Percentiles rank a stretch among this genome's conserved stretches.
These are phyloP conservation scores for Barbatosphaeria neglecta DNA, from an alignment of 495 filamentous ascomycete species.

Conservation along the genomic window DNA sequence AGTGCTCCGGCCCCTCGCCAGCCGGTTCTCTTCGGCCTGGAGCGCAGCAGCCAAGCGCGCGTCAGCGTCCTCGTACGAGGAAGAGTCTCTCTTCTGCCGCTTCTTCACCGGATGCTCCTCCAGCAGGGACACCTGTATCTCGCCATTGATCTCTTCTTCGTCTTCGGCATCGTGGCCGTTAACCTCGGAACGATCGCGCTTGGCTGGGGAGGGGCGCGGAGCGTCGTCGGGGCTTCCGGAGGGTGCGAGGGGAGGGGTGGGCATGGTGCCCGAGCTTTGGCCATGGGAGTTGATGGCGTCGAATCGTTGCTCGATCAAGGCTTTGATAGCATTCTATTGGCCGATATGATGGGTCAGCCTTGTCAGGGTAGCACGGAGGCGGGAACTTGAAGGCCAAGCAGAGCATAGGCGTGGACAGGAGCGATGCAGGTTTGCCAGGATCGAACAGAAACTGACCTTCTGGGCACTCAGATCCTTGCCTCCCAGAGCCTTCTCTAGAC, in stretches of 20 bases:
- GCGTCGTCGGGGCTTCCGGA: conserved; percentile 10
- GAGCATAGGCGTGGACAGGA: not conserved
- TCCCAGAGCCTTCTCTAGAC: conserved; percentile 56
- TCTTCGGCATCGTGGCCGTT: conserved; percentile 26
- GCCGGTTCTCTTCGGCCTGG: conserved; percentile 81
- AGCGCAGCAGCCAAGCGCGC: conserved; percentile 74
- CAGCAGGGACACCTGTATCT: conserved; percentile 37
- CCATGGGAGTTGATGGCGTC: conserved; percentile 57
- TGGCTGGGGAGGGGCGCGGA: not conserved
- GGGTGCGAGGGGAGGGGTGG: conserved; percentile 20
- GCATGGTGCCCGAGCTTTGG: conserved; percentile 18
- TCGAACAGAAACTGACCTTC: conserved; percentile 49
- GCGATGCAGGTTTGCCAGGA: not conserved
- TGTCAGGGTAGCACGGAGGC: not conserved
- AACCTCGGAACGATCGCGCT: conserved; percentile 14
- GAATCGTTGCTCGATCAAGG: conserved; percentile 80
- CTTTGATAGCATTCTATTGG: conserved; percentile 62
- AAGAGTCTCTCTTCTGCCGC: conserved; percentile 44
- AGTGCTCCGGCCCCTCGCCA: conserved; percentile 52
- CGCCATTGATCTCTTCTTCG: conserved; percentile 26
- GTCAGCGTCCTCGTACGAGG: conserved; percentile 56
- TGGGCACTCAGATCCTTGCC: conserved; percentile 74
- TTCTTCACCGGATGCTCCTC: conserved; percentile 32
- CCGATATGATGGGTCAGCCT: conserved; percentile 1
- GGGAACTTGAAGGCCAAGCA: not conserved